phyloP scores from a whole-genome alignment of 805 yeast genomes.

The Dipodascus geniculatus region DNA sequence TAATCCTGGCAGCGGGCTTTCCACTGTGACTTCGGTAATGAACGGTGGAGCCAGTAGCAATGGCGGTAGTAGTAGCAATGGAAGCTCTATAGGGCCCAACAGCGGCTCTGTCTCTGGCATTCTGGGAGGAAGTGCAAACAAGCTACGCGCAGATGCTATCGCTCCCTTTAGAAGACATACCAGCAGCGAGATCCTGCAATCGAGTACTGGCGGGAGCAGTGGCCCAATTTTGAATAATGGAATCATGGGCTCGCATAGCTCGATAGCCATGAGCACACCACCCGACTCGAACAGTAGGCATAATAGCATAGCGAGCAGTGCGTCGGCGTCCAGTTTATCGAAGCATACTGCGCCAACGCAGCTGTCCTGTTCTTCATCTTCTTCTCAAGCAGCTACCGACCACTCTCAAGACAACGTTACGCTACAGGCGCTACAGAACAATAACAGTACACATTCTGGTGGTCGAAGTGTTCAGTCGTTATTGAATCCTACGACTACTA shows the following conservation, averaged over 20 bases:
- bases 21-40: neutral
- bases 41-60: neutral
- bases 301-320: slow-evolving; percentile 1
- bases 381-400: neutral
- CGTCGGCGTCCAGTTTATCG: neutral
- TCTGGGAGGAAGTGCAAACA: neutral
- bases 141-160: neutral
- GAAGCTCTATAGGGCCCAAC: neutral
- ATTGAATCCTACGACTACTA: neutral
- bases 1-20: neutral
- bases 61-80: neutral
- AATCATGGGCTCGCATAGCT: neutral
- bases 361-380: neutral
- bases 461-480: neutral
- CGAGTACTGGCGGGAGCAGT: neutral
- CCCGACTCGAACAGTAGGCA: slow-evolving; percentile 1
- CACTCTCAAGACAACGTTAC: neutral
- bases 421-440: neutral
- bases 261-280: neutral
- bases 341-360: neutral
- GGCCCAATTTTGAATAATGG: neutral
- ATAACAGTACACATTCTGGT: neutral
- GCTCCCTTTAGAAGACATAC: slow-evolving; percentile 1
- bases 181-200: neutral
- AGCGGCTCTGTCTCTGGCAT: neutral